Evolutionary conservation across 306 rosid genomes (phyloP), one percentile per base, ranked within the genome.

Genomic region (Dryas alaskensis): DNA sequence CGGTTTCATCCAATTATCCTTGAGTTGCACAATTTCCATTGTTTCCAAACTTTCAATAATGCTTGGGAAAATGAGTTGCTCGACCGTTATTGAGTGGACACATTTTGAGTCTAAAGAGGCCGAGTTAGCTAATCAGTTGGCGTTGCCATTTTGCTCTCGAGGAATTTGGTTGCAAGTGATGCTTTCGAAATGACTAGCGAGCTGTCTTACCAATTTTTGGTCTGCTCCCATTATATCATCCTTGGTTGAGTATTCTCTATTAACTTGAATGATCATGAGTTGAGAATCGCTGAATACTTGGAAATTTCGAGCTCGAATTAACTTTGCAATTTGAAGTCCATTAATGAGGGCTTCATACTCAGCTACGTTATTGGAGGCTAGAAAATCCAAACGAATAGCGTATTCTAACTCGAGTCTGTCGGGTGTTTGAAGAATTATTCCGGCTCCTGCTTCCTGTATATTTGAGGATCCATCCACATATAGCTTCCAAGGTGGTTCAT

Each of bases 1-100:
- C 0, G 1, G 27, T 0, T 7, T 58, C 3, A 58, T 58, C 42
- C 16, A 10, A 7, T 11, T 55, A 55, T 17, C 13, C 19, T 57
- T 2, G 3, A 0, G 54, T 0, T 50, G 6, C 0, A 4, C 12
- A 1, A 2, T 6, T 50, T 48, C 8, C 1, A 27, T 27, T 27
- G 31, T 27, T 27, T 27, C 31, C 31, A 27, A 27, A 2, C 2
- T 27, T 2, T 27, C 31, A 1, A 0, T 0, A 27, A 0, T 37
- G 12, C 19, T 37, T 0, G 0, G 5, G 4, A 0, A 10, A 0
- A 0, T 0, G 8, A 60, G 0, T 4, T 0, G 4, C 5, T 37
- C 5, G 4, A 31, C 0, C 0, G 8, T 0, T 2, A 27, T 1
- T 2, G 31, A 1, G 1, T 2, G 2, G 2, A 27, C 2, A 1